Evolutionary conservation across 2,329 filamentous ascomycete genomes (phyloP), one percentile per base, ranked within the genome.

Genomic region (Arthroderma sp.): DNA sequence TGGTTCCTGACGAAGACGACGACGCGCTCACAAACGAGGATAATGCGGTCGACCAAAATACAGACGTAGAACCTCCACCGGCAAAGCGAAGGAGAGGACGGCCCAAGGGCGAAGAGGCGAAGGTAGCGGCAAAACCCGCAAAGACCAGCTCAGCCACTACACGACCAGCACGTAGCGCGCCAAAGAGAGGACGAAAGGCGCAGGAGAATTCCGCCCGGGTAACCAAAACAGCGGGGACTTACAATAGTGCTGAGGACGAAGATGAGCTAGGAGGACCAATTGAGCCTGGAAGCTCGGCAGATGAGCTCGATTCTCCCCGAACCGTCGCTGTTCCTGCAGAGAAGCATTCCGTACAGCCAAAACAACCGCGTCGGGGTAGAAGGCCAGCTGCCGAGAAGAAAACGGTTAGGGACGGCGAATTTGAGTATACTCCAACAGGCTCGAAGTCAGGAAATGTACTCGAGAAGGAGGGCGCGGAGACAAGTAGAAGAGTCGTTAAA

Each of bases 1-100:
- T 73, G 22, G 54, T 71, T 6, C 69, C 68, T 40, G 71, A 68
- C 9, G 66, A 69, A 32, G 64, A 68, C 43, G 51, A 61, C 10
- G 45, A 50, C 36, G 39, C 32, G 7, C 38, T 50, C 5, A 5
- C 56, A 58, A 47, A 54, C 60, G n/a, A 54, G 33, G 58, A 59
- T 43, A 55, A 57, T 45, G 58, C 57, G 28, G 52, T 54, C 31
- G 45, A 51, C 4, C 53, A 58, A 34, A 45, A 53, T 37, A 49
- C 54, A 44, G 52, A 60, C 48, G 56, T 56, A 50, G 56, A 65
- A 52, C 60, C 56, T 46, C 58, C 48, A 8, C 50, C 66, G 22
- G 50, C 60, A 43, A 63, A 67, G 55, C 63, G 57, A 52, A 41
- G 52, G 36, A 52, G 65, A 58, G 62, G 60, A 42, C 56, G 61